Evolutionary conservation across 192 early-diverging fungal genomes (phyloP), one percentile per base, ranked within the genome.

Genomic region (Podila clonocystis): DNA sequence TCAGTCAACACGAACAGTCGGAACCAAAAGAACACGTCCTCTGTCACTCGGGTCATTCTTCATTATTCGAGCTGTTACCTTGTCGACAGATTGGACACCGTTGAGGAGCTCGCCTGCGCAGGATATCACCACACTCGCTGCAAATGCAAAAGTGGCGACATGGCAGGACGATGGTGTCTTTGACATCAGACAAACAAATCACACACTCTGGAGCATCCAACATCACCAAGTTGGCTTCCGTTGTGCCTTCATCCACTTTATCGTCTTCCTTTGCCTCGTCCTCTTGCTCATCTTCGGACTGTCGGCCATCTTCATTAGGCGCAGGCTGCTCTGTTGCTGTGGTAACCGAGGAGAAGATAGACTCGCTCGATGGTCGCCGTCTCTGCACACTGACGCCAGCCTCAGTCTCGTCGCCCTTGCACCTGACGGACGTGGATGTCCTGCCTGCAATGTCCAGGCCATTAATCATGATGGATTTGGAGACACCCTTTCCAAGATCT

Each of bases 121-220:
- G 80, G 0, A 89, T 88, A 77, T 93, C 91, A 24, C 91, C 94
- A 80, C 94, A 94, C 30, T 86, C 87, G 50, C 85, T 85, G 66
- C 94, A 95, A 45, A 94, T 87, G 82, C 94, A 95, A 75, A 95
- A 78, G 62, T 95, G 94, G n/a, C 94, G 84, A 62, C 94, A 95
- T 11, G 94, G 94, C 49, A 95, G 70, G 17, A 95, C 86, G 7
- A 93, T 84, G 2, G 92, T 93, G 73, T 93, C 90, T 63, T 89
- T 91, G 29, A 89, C 85, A 45, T 92, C 92, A 11, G 91, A 88
- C 65, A 95, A 80, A 73, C 94, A 95, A n/a, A 94, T 91, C 28
- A 92, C 90, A 73, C 94, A 95, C 49, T 94, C 92, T 9, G 83
- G 86, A 49, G 84, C 73, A 29, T 90, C 86, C 26, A 80, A 28